phyloP scores from a whole-genome alignment of 2,329 filamentous ascomycete species.

The Fusarium sp. region DNA sequence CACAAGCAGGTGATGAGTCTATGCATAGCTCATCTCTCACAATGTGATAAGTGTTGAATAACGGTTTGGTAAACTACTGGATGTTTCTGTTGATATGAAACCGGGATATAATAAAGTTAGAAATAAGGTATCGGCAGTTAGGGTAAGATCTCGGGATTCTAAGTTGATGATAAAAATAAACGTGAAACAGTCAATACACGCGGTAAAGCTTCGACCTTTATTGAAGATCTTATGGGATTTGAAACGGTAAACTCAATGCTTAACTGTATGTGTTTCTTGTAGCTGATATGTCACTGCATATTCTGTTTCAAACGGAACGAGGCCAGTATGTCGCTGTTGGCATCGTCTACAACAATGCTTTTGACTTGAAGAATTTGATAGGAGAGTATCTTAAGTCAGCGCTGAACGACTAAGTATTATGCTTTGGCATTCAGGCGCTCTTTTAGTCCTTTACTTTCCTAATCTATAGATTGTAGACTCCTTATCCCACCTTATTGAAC shows the following conservation, averaged over 20 bases:
- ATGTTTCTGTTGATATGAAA: not conserved
- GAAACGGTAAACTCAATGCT: not conserved
- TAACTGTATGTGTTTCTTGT: not conserved
- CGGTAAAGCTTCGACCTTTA: not conserved
- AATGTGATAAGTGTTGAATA: accelerated
- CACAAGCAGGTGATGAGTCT: not conserved
- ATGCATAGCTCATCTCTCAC: not conserved
- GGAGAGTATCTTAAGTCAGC: not conserved
- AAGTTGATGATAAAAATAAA: constrained; percentile 19
- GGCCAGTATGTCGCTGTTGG: not conserved
- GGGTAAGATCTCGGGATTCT: not conserved
- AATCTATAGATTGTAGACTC: not conserved
- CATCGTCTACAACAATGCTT: too few relatives aligned
- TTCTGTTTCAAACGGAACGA: not conserved
- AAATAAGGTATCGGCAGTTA: constrained; percentile 4
- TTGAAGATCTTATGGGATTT: not conserved
- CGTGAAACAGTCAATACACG: not conserved
- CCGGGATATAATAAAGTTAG: not conserved
- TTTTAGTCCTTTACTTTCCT: accelerated
- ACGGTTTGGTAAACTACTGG: not conserved
- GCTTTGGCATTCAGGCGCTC: accelerated
- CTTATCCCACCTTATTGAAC: not conserved
- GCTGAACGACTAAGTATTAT: accelerated
- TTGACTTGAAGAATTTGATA: accelerated
- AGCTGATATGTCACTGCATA: not conserved